A percentile compares a stretch with the other conserved stretches of the same genome.
Conservation (phyloP, 768 basidiomycete genomes). For the Mycena leptocephala region DNA sequence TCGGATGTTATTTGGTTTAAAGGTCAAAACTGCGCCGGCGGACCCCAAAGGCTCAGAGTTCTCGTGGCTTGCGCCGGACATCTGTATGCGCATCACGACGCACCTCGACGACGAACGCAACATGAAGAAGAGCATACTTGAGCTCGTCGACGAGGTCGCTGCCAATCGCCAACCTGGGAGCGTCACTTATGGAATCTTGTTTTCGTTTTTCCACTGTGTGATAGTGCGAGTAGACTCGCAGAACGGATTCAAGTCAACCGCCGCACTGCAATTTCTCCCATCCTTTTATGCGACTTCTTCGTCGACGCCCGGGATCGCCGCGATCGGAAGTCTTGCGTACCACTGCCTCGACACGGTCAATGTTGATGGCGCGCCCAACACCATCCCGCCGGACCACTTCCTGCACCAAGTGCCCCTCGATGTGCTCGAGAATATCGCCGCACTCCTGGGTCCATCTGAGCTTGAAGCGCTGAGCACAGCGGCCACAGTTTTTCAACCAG, state of each 20-base stretch:
- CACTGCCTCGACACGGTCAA: neutral
- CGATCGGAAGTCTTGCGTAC: conserved; percentile 25
- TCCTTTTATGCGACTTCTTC: conserved; percentile 27
- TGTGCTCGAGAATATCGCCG: conserved; percentile 6
- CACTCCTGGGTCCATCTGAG: neutral
- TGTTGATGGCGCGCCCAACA: neutral
- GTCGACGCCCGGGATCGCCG: conserved; percentile 34
- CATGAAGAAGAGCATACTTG: conserved; percentile 17
- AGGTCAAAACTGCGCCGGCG: neutral
- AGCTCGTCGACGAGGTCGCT: conserved; percentile 17
- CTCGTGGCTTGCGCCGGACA: conserved; percentile 7
- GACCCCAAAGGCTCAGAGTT: neutral
- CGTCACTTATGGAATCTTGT: conserved; percentile 28
- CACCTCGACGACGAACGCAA: conserved; percentile 41
- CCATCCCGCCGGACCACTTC: conserved; percentile 6
- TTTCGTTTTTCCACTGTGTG: conserved; percentile 42
- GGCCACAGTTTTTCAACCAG: neutral
- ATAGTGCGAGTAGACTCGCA: conserved; percentile 29
- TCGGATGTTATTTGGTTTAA: neutral
- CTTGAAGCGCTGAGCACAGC: neutral
- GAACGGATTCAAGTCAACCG: conserved; percentile 19
- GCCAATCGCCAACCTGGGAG: neutral
- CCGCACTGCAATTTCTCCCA: conserved; percentile 40
- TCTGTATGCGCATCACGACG: conserved; percentile 34
- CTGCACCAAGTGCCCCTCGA: conserved; percentile 15